Conservation (phyloP, 768 basidiomycete genomes). For the Suillus cothurnatus region DNA sequence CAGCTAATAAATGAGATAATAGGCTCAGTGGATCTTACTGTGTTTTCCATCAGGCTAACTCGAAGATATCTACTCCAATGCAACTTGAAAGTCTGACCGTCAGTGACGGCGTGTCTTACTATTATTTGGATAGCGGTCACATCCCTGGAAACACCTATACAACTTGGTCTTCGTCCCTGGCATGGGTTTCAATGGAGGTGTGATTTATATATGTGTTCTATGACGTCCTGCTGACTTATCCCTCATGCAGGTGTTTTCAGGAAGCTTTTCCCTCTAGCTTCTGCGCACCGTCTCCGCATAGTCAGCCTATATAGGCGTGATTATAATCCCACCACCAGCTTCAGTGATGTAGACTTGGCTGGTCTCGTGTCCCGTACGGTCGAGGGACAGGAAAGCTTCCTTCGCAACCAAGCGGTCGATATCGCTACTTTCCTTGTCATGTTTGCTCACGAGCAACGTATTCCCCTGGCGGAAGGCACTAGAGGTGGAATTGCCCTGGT, state of each 20-base stretch:
- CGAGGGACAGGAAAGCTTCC: constrained; percentile 5
- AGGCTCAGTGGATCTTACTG: background rate
- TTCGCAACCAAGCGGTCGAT: constrained; percentile 9
- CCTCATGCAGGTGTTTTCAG: constrained; percentile 9
- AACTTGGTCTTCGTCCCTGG: constrained; percentile 15
- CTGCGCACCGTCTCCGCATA: constrained; percentile 22
- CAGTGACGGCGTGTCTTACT: background rate
- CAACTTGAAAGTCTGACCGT: background rate
- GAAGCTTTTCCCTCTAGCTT: constrained; percentile 26
- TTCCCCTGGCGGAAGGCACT: constrained; percentile 5
- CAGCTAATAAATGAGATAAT: background rate
- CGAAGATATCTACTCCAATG: background rate
- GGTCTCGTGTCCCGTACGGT: background rate
- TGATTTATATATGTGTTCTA: background rate
- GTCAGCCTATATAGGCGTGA: constrained; percentile 30
- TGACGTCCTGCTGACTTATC: background rate
- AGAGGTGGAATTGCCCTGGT: constrained; percentile 11
- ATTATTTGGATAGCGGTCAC: constrained; percentile 4
- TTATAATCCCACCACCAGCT: constrained; percentile 28
- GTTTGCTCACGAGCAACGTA: constrained; percentile 9
- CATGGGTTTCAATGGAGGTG: constrained; percentile 15
- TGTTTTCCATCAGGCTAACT: background rate
- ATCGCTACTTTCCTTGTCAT: constrained; percentile 11
- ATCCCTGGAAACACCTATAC: constrained; percentile 6
- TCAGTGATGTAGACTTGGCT: constrained; percentile 12